Evolutionary conservation across 352 stramenopile genomes (phyloP).

Genomic region (Phytophthora crassamura): DNA sequence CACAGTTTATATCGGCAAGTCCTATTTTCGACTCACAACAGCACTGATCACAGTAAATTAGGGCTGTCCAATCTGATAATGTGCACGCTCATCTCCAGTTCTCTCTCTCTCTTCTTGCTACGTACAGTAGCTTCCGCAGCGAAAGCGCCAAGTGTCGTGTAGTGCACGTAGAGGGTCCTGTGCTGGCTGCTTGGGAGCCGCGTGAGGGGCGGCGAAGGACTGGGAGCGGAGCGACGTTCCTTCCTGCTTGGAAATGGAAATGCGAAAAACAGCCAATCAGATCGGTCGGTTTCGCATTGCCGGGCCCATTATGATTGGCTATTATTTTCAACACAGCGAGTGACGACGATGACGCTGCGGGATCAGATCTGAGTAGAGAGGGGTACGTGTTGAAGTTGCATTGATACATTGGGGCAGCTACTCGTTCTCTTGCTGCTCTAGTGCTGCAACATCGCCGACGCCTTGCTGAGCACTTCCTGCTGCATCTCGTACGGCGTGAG

Average conservation of each 20-base stretch:
- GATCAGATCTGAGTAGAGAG: slow-evolving; percentile 28
- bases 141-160: background rate
- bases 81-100: too few relatives aligned
- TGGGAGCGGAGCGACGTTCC: slow-evolving; percentile 9
- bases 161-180: background rate
- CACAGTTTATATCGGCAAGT: slow-evolving; percentile 25
- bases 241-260: slow-evolving; percentile 11
- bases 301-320: background rate
- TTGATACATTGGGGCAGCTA: background rate
- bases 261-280: slow-evolving; percentile 10
- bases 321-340: slow-evolving; percentile 16
- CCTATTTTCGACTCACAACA: slow-evolving; percentile 4
- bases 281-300: background rate
- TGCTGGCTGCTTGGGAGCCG: background rate
- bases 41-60: background rate
- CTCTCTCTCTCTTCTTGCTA: background rate
- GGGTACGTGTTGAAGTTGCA: slow-evolving; percentile 26
- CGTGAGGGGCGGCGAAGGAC: slow-evolving; percentile 2
- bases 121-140: slow-evolving; percentile 2
- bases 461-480: slow-evolving; percentile 54
- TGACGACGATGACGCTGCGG: slow-evolving; percentile 18
- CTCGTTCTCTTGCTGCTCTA: background rate
- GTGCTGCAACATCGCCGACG: slow-evolving; percentile 3
- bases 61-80: slow-evolving; percentile 25
- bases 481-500: slow-evolving; percentile 76